Evolutionary conservation across 345 rosid genomes (phyloP), one percentile per base, ranked within the genome.

Genomic region (Gossypium ekmanianum): DNA sequence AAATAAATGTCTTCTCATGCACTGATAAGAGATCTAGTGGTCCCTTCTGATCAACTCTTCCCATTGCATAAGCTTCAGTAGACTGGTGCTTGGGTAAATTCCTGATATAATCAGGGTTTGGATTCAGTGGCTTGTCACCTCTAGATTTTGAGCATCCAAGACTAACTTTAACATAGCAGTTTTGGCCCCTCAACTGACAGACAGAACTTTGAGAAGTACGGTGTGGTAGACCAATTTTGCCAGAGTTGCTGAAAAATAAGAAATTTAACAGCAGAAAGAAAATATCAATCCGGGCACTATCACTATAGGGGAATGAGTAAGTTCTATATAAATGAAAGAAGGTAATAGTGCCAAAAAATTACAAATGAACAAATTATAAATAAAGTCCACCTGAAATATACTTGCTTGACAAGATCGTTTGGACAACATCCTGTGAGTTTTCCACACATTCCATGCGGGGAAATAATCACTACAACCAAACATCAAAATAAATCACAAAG

Each of bases 401-500:
- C 93, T 89, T 95, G 93, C 89, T 93, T 89, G 84, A 95, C 93
- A 80, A 95, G 94, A 83, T 95, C 97, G 72, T 83, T 87, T 26
- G 99, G 93, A 86, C 97, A 90, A 78, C 85, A 87, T 78, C 98
- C 98, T 67, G 93, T 89, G 51, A 95, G 96, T 84, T 88, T 86
- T 47, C 99, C 99, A 45, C 93, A 86, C 91, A 91, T 91, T 61
- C 99, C 99, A 87, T 95, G 94, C 74, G 99, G 99, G 82, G 98
- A 90, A 81, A 89, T 93, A 81, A 95, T 88, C 77, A 91, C 98
- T 95, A 89, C 78, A 76, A 68, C 76, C 76, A 55, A 87, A 52
- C 27, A 70, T 70, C 27, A 76, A 72, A 55, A 71, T 50, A 72
- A 77, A 74, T 86, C 56, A 81, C 59, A 75, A 56, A 68, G 47